Conservation (phyloP, 139 green algal genomes). For the Edaphochlamys debaryana region DNA sequence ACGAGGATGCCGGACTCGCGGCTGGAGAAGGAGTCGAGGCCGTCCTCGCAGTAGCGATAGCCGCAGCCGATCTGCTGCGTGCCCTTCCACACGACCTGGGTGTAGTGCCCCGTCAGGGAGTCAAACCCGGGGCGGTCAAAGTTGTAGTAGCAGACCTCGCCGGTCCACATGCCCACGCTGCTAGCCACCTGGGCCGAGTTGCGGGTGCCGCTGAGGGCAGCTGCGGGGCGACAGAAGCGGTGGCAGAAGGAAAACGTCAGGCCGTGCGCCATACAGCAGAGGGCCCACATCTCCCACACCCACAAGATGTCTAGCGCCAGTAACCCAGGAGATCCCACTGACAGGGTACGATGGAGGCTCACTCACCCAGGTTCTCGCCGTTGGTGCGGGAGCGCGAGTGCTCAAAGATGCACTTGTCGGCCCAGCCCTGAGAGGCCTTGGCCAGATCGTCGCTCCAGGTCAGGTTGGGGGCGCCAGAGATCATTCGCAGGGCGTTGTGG, state of each 20-base stretch:
- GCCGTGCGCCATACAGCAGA: too few species aligned
- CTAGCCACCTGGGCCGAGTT: too few species aligned
- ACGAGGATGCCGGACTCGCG: too few species aligned
- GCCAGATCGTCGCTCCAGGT: slow-evolving; percentile 22
- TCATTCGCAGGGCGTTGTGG: slow-evolving; percentile 9
- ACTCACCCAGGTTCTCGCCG: slow-evolving; percentile 19
- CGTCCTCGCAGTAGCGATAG: not conserved
- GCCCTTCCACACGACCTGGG: not conserved
- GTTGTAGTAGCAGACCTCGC: slow-evolving; percentile 13
- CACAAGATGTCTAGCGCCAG: too few species aligned
- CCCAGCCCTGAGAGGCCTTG: not conserved
- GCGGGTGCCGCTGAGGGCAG: too few species aligned
- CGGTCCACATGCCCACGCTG: slow-evolving; percentile 5
- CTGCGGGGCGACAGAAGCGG: too few species aligned
- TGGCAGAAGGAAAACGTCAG: too few species aligned
- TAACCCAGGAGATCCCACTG: too few species aligned
- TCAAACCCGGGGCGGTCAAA: too few species aligned
- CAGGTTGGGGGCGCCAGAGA: not conserved
- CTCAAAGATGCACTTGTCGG: not conserved
- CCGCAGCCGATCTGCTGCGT: slow-evolving; percentile 9
- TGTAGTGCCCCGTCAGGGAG: too few species aligned
- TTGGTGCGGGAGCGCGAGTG: not conserved
- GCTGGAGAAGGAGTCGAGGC: not conserved
- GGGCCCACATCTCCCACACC: too few species aligned
- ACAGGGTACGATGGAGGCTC: too few species aligned